phyloP scores from a whole-genome alignment of 768 basidiomycete species.

The Termitomyces heimii region DNA sequence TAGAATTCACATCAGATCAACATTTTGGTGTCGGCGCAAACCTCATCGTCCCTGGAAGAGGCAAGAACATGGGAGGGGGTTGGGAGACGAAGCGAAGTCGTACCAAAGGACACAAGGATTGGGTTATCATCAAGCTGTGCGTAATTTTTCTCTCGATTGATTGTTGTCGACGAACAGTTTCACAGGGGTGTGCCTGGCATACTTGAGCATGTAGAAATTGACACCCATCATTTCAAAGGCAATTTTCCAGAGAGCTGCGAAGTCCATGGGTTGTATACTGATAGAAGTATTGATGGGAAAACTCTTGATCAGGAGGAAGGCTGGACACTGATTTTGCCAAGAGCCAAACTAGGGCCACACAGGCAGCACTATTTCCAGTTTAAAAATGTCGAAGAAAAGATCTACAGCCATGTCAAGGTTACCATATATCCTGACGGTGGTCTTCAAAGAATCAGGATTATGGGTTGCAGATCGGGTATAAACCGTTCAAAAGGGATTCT shows the following conservation, averaged over 20 bases:
- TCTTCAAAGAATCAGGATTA: conserved; percentile 84
- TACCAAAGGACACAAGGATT: conserved; percentile 77
- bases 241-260: conserved; percentile 92
- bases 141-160: conserved; percentile 19
- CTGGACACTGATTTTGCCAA: conserved; percentile 74
- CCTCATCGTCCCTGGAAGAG: conserved; percentile 86
- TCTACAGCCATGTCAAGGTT: conserved; percentile 80
- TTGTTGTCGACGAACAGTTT: neutral
- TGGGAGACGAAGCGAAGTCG: conserved; percentile 97
- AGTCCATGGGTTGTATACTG: conserved; percentile 51
- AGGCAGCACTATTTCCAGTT: conserved; percentile 86
- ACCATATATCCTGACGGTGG: conserved; percentile 96
- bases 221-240: conserved; percentile 94
- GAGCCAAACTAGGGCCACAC: conserved; percentile 83
- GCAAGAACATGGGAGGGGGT: conserved; percentile 94
- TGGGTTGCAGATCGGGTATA: conserved; percentile 47
- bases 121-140: conserved; percentile 86
- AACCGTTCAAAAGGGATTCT: neutral
- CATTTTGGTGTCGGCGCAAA: conserved; percentile 94
- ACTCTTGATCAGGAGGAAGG: conserved; percentile 32
- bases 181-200: conserved; percentile 66
- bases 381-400: conserved; percentile 48
- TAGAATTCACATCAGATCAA: conserved; percentile 85
- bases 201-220: conserved; percentile 79
- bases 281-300: conserved; percentile 31